Evolutionary conservation across 2,329 filamentous ascomycete genomes (phyloP).

Genomic region (Nigrospora sphaerica): DNA sequence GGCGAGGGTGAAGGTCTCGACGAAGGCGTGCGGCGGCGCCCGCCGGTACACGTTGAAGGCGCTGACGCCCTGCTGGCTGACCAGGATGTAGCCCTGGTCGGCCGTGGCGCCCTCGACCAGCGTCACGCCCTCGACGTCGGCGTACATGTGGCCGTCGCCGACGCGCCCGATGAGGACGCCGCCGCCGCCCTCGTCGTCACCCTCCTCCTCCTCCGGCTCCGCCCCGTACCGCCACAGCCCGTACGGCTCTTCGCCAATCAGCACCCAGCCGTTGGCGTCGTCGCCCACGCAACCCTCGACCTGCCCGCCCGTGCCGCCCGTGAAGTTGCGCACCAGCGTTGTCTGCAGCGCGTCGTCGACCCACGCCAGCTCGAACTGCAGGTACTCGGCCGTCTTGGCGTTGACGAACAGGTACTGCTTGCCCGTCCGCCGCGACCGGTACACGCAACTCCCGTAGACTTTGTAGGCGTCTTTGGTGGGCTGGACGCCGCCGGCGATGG

Average conservation of each 20-base stretch:
- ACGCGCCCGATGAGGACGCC: constrained; percentile 31
- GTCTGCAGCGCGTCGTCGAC: constrained; percentile 34
- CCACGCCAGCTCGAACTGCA: constrained; percentile 42
- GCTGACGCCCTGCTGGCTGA: constrained; percentile 45
- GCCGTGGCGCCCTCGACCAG: constrained; percentile 37
- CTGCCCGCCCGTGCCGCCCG: constrained; percentile 42
- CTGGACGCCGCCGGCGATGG: constrained; percentile 38
- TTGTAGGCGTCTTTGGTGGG: constrained; percentile 34
- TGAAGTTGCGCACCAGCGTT: constrained; percentile 41
- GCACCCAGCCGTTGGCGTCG: constrained; percentile 40
- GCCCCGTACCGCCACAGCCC: constrained; percentile 46
- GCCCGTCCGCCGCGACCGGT: constrained; percentile 35
- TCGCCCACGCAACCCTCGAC: constrained; percentile 48
- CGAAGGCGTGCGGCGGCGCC: constrained; percentile 38
- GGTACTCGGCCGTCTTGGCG: constrained; percentile 43
- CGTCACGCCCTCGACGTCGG: constrained; percentile 47
- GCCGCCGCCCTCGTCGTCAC: constrained; percentile 10
- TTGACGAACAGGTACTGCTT: constrained; percentile 50
- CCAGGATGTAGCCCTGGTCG: constrained; percentile 40
- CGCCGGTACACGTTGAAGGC: constrained; percentile 44
- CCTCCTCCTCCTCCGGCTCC: constrained; percentile 31
- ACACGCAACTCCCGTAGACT: constrained; percentile 46
- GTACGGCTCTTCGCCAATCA: constrained; percentile 44
- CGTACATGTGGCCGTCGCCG: constrained; percentile 38
- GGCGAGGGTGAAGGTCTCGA: constrained; percentile 40